phyloP scores from a whole-genome alignment of 371 early-diverging fungal species.

The Mucor indicus region DNA sequence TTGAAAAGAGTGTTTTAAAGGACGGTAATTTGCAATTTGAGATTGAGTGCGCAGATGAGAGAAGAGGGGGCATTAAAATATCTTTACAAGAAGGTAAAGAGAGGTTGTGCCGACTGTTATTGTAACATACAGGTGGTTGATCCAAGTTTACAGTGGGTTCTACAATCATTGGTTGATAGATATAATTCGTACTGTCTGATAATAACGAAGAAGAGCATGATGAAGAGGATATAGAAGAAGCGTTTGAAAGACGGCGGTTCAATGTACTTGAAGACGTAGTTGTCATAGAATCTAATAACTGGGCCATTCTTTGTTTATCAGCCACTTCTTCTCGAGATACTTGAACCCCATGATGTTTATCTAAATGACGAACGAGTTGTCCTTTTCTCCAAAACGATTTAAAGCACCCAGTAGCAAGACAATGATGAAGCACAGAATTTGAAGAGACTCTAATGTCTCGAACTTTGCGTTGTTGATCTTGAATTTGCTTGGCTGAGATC shows the following conservation, averaged over 20 bases:
- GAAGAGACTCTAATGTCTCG: conserved; percentile 22
- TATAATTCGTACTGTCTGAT: too few relatives aligned
- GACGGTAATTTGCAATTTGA: too few relatives aligned
- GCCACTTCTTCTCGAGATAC: conserved; percentile 11
- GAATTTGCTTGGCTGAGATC: neutral
- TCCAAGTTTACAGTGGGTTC: conserved; percentile 1
- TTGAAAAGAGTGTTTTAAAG: too few relatives aligned
- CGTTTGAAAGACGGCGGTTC: conserved; percentile 1
- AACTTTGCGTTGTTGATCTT: conserved; percentile 5
- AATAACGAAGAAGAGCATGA: neutral
- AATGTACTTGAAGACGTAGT: too few relatives aligned
- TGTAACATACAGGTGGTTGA: too few relatives aligned
- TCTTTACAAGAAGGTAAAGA: conserved; percentile 7
- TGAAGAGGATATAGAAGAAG: neutral
- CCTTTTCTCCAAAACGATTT: conserved; percentile 49
- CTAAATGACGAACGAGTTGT: conserved; percentile 42
- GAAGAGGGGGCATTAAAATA: too few relatives aligned
- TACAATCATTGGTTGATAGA: neutral
- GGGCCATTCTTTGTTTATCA: conserved; percentile 6
- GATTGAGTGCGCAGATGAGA: too few relatives aligned
- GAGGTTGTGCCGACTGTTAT: too few relatives aligned
- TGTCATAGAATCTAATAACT: conserved; percentile 1
- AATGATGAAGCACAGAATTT: conserved; percentile 35
- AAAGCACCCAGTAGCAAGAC: conserved; percentile 36
- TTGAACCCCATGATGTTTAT: conserved; percentile 17